Conservation (phyloP, 495 filamentous ascomycete genomes). For the Corynascus novoguineensis region DNA sequence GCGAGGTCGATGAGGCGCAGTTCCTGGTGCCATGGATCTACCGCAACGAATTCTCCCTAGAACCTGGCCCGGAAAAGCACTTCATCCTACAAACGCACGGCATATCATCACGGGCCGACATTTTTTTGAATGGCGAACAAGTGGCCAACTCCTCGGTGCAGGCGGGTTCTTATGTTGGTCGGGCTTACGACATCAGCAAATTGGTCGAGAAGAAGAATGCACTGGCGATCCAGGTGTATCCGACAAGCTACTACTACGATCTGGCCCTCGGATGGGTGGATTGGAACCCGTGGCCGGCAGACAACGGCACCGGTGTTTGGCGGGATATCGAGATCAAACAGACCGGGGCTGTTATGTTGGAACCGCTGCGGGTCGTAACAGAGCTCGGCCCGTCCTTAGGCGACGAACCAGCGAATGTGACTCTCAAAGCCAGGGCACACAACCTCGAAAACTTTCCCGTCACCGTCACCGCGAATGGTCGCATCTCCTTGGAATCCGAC, state of each 20-base stretch:
- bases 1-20: constrained; percentile 37
- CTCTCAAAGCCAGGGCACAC: constrained; percentile 42
- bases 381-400: constrained; percentile 31
- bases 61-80: constrained; percentile 37
- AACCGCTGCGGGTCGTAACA: constrained; percentile 44
- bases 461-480: constrained; percentile 35
- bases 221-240: constrained; percentile 49
- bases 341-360: constrained; percentile 51
- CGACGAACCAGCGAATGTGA: constrained; percentile 35
- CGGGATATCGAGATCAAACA: constrained; percentile 54
- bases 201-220: constrained; percentile 41
- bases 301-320: constrained; percentile 58
- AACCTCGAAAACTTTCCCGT: constrained; percentile 43
- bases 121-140: constrained; percentile 54
- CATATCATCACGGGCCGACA: constrained; percentile 56
- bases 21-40: constrained; percentile 58
- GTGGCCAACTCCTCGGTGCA: constrained; percentile 46
- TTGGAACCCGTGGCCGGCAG: constrained; percentile 59
- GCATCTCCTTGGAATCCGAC: constrained; percentile 31
- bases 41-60: constrained; percentile 49
- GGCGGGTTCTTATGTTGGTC: constrained; percentile 53
- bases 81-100: constrained; percentile 53
- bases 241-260: constrained; percentile 55
- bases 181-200: constrained; percentile 49
- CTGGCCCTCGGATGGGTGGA: constrained; percentile 58